Evolutionary conservation across 140 eudicot genomes (phyloP).

Genomic region (Senecio squalidus): DNA sequence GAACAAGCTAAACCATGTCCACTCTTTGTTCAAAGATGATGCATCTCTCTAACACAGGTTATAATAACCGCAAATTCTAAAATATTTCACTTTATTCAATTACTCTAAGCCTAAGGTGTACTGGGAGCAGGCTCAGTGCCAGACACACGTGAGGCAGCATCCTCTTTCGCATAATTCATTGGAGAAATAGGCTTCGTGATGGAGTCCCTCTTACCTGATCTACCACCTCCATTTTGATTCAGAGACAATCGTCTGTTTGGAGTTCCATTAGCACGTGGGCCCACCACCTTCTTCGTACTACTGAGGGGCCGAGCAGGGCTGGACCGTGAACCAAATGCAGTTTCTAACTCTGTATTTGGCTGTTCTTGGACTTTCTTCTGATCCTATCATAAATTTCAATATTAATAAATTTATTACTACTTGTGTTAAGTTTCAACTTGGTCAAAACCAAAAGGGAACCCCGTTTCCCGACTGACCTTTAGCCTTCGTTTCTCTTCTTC

Average conservation of each 20-base stretch:
- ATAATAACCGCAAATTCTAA: background rate
- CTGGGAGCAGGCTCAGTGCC: constrained; percentile 51
- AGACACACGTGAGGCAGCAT: constrained; percentile 37
- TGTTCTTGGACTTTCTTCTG: constrained; percentile 82
- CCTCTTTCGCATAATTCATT: constrained; percentile 37
- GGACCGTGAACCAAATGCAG: constrained; percentile 59
- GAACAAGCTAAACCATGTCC: background rate
- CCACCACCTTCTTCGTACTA: constrained; percentile 41
- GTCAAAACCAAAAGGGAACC: too few species aligned
- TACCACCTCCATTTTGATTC: constrained; percentile 55
- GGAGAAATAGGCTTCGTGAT: constrained; percentile 45
- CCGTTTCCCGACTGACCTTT: constrained; percentile 43
- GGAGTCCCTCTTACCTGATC: constrained; percentile 63
- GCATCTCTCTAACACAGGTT: background rate
- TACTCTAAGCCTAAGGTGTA: constrained; percentile 39
- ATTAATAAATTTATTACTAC: too few species aligned
- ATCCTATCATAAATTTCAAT: constrained; percentile 42
- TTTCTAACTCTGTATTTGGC: constrained; percentile 60
- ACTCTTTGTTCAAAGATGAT: background rate
- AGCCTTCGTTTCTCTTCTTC: constrained; percentile 93
- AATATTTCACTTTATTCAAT: background rate
- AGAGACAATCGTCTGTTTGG: constrained; percentile 67
- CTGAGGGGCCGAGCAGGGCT: constrained; percentile 60
- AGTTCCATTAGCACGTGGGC: constrained; percentile 28
- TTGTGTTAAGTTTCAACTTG: too few species aligned